Conservation (phyloP, 305 asterid genomes). For the Fraxinus sp. region DNA sequence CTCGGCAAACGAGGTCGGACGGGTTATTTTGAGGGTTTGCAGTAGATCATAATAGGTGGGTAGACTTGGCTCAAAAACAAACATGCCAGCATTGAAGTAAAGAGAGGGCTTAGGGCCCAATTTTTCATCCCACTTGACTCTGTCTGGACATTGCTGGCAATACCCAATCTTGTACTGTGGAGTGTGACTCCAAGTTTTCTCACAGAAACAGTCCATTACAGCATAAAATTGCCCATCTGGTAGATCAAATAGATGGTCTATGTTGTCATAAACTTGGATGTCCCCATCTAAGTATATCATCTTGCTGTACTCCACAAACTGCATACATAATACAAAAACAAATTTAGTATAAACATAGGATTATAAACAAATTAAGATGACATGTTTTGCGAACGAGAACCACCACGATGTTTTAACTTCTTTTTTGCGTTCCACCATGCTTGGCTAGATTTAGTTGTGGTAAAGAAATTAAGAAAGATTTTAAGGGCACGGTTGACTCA, state of each 20-base stretch:
- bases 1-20: constrained; percentile 50
- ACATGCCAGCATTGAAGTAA: constrained; percentile 53
- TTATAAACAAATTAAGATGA: neutral
- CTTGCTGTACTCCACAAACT: constrained; percentile 56
- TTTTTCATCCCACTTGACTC: constrained; percentile 37
- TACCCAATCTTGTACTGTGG: constrained; percentile 34
- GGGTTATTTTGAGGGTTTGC: constrained; percentile 32
- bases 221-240: constrained; percentile 41
- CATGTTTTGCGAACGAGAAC: neutral
- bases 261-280: constrained; percentile 47
- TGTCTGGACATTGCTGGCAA: constrained; percentile 34
- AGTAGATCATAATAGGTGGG: constrained; percentile 37
- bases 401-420: neutral
- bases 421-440: neutral
- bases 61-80: constrained; percentile 42
- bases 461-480: neutral
- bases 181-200: constrained; percentile 39
- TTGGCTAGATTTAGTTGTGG: neutral
- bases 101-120: constrained; percentile 41
- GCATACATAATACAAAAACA: neutral
- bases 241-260: constrained; percentile 44
- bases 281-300: constrained; percentile 55
- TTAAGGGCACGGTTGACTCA: neutral
- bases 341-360: neutral
- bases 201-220: constrained; percentile 51